Evolutionary conservation across 768 basidiomycete species (phyloP).

Genomic region (Termitomyces heimii): DNA sequence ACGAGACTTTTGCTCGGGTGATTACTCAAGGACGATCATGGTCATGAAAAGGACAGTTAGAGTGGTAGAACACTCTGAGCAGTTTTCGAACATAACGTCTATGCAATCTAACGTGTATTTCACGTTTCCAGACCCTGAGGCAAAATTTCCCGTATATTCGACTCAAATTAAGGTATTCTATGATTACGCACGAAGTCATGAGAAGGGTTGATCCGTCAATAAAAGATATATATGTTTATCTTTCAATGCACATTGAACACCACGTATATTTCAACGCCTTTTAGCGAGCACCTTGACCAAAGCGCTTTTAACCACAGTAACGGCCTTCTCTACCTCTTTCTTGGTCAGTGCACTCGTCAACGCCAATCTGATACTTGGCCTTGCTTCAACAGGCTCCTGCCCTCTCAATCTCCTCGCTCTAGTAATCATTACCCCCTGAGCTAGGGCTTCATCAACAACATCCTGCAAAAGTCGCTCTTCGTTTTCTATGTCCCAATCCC

Average conservation of each 20-base stretch:
- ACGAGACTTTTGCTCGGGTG: background rate
- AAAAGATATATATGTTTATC: background rate
- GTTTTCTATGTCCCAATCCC: constrained; percentile 51
- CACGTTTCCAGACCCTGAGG: background rate
- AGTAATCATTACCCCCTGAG: constrained; percentile 82
- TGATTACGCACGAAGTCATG: background rate
- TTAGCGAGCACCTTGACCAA: constrained; percentile 68
- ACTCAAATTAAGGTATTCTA: background rate
- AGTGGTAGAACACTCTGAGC: background rate
- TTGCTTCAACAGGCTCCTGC: constrained; percentile 78
- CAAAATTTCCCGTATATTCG: background rate
- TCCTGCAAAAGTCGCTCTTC: constrained; percentile 88
- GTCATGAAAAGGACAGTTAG: background rate
- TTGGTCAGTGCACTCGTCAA: constrained; percentile 71
- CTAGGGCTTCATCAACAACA: constrained; percentile 81
- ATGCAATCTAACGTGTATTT: background rate
- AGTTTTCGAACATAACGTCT: background rate
- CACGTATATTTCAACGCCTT: constrained; percentile 31
- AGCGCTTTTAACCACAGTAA: constrained; percentile 63
- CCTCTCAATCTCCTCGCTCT: constrained; percentile 75
- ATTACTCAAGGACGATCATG: no score
- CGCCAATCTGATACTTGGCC: constrained; percentile 83
- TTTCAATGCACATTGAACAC: background rate
- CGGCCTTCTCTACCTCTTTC: constrained; percentile 93
- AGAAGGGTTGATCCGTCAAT: no score